These are phyloP conservation scores for Raddia guianensis DNA, from an alignment of 176 grass and related monocot species.

Conservation along the genomic window DNA sequence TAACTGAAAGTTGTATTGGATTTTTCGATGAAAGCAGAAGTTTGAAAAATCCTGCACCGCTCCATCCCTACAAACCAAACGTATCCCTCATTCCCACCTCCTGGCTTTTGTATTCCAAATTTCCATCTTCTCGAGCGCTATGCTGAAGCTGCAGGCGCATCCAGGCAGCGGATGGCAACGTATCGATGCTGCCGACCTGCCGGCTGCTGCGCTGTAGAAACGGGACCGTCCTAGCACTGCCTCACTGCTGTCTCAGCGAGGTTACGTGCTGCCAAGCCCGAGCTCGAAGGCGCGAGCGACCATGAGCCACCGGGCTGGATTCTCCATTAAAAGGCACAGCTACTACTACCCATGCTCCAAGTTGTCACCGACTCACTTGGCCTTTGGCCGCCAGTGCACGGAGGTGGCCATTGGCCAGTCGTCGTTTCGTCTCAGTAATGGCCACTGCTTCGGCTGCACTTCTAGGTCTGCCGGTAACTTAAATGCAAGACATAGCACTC, in stretches of 20 bases:
- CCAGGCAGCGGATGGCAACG: not conserved
- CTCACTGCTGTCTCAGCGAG: conserved; percentile 6
- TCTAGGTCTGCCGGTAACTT: conserved; percentile 24
- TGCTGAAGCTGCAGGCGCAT: not conserved
- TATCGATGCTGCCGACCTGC: conserved; percentile 10
- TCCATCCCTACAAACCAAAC: too few relatives aligned
- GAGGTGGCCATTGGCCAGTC: conserved; percentile 11
- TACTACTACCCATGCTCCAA: conserved; percentile 29
- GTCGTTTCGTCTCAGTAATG: conserved; percentile 24
- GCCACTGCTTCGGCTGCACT: conserved; percentile 32
- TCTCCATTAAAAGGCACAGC: conserved; percentile 22
- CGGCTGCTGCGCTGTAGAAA: conserved; percentile 19
- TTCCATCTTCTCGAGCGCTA: not conserved
- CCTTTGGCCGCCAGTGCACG: not conserved
- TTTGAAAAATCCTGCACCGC: too few relatives aligned
- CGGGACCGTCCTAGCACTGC: conserved; percentile 24
- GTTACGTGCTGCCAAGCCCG: not conserved
- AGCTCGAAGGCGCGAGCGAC: not conserved
- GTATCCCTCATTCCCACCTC: too few relatives aligned
- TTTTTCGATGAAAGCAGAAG: too few relatives aligned
- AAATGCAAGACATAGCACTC: not conserved
- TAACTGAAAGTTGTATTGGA: too few relatives aligned
- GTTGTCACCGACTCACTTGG: not conserved
- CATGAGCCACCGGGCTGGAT: not conserved
- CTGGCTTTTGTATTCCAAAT: too few relatives aligned